Base-by-base conservation (phyloP, 2,329 filamentous ascomycete genomes). In the Helminthosporium solani region DNA sequence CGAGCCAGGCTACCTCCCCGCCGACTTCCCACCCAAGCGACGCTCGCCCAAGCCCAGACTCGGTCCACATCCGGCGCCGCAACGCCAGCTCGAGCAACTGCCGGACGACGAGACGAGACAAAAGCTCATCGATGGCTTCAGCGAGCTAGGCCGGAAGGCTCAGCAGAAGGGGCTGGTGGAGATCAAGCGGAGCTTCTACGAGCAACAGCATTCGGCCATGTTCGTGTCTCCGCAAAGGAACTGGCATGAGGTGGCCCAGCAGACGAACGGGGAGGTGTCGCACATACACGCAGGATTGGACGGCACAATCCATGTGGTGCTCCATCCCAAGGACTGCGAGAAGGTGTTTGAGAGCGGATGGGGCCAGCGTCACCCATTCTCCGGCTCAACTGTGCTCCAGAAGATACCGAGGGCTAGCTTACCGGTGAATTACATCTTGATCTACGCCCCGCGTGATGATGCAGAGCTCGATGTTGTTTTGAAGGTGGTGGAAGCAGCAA, bases 391-490 rank as follows among this genome's bases (percentile, higher is more conserved):
- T 5, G 18, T 40, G 25, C 18, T 51, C 23, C 42, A 52, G 41
- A 40, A 35, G 11, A 20, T 58, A 12, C 33, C 42, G 4, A 53
- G 52, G 8, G 49, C 53, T 27, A 42, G 16, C 20, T 34, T 54
- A 25, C 56, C 56, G 1, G 47, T 59, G 37, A 57, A 48, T 28
- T 61, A 61, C 33, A 9, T 55, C 12, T 34, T 59, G n/a, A 43
- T 55, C 14, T 58, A 54, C 51, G 56, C 56, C 46, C 56, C 58
- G 33, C 49, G 58, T 38, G 42, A 56, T 37, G 47, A 54, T 19
- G 47, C 52, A 45, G 60, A 61, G 42, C n/a, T 61, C 7, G 52
- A 60, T 15, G 45, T 53, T 25, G 49, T 28, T 7, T 36, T 57
- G 23, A 28, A 37, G 11, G 51, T 55, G 8, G 47, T 57, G 12